Base-by-base conservation (phyloP, 345 rosid species). In the Linum tenue region DNA sequence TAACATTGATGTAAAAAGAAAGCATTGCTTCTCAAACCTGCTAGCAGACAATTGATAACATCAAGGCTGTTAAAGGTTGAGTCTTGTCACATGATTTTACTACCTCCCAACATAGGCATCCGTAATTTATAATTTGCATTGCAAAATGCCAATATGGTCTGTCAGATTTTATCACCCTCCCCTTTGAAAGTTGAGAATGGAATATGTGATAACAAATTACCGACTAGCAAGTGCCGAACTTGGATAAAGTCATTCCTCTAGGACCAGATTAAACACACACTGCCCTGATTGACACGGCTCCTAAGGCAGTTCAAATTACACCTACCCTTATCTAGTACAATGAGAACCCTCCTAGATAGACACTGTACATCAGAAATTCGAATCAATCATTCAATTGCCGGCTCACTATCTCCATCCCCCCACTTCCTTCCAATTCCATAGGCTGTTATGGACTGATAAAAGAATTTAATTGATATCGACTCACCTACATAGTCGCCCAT, bases 401-500 rank as follows among this genome's bases (percentile, higher is more conserved):
- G 53, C 53, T 48, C 53, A 3, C 11, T 2, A 48, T 9, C 53
- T 48, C 53, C 53, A 7, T 48, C 14, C 53, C 53, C 9, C 31
- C 31, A 22, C 31, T 22, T 22, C 9, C 14, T 48, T 48, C 14
- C 7, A 48, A 9, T 48, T 8, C 53, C 7, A 48, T 12, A 48
- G 3, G 14, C 53, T 48, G 14, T 22, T n/a, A n/a, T 15, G 9
- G 12, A 48, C 53, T 1, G 53, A 8, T 12, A n/a, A 4, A 16
- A 56, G 22, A 56, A 31, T n/a, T n/a, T n/a, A 31, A n/a, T 4
- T 16, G 59, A 16, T 56, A 35, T 16, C 6, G 37, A 56, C 59
- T 16, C 36, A 56, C 59, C 59, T 16, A 56, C 59, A 56, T 56
- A 56, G 59, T 56, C 59, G 35, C 59, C 59, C 59, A 56, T 56